These are phyloP conservation scores for Kandelia obovata DNA, from an alignment of 345 rosid species.

Conservation along the genomic window DNA sequence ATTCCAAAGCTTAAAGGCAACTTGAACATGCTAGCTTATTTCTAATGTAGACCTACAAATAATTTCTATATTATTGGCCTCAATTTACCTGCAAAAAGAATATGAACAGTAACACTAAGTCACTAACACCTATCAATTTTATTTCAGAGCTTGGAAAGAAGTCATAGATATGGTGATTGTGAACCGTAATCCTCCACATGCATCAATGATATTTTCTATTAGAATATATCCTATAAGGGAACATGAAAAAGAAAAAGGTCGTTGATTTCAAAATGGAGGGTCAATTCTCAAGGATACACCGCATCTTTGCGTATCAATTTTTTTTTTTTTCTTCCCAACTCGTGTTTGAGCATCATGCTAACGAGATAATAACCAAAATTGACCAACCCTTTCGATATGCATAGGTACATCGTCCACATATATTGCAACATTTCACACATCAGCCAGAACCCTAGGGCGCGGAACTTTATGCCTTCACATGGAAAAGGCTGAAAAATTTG, in stretches of 20 bases:
- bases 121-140: no score
- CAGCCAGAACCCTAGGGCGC: background rate
- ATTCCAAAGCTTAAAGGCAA: no score
- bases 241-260: background rate
- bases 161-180: no score
- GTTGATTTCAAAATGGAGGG: background rate
- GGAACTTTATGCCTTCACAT: background rate
- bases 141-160: no score
- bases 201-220: no score
- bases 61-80: no score
- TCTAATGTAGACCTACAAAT: no score
- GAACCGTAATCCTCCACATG: no score
- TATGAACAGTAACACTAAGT: no score
- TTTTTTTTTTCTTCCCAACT: background rate
- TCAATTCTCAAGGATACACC: background rate
- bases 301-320: background rate
- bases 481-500: constrained; percentile 1
- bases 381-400: background rate
- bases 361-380: background rate
- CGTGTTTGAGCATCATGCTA: background rate
- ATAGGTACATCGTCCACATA: background rate
- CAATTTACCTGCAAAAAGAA: no score
- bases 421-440: background rate
- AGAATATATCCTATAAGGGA: no score
- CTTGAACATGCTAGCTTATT: no score